These are phyloP conservation scores for Chalaropsis thielavioides DNA, from an alignment of 2,329 filamentous ascomycete genomes.

Conservation along the genomic window DNA sequence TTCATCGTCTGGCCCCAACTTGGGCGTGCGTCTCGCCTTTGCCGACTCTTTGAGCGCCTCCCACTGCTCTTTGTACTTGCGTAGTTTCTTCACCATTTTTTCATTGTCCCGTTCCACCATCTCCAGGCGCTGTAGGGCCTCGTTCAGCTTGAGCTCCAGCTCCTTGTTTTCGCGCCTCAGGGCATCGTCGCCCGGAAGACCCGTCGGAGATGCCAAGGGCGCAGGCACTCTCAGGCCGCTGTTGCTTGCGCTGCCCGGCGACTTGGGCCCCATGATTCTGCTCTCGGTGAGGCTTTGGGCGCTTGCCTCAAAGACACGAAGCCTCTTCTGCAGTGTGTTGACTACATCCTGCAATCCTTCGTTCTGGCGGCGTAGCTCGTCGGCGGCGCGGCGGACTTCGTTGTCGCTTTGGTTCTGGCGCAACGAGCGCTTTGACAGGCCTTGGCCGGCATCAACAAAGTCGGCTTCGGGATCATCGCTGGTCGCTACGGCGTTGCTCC, in stretches of 20 bases:
- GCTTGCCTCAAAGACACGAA: slow-evolving; percentile 88
- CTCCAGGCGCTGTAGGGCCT: slow-evolving; percentile 45
- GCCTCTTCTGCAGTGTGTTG: slow-evolving; percentile 69
- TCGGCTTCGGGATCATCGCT: slow-evolving; percentile 60
- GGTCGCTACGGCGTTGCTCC: slow-evolving; percentile 28
- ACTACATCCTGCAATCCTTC: slow-evolving; percentile 69
- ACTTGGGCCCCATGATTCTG: slow-evolving; percentile 45
- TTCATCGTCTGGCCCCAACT: slow-evolving; percentile 6
- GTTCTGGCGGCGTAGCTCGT: slow-evolving; percentile 84
- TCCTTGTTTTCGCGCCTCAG: slow-evolving; percentile 42
- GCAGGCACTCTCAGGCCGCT: slow-evolving; percentile 17
- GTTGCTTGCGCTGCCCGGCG: slow-evolving; percentile 28
- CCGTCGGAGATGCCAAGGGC: background rate
- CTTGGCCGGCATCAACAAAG: slow-evolving; percentile 74
- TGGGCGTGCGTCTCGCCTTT: slow-evolving; percentile 34
- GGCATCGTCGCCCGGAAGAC: slow-evolving; percentile 23
- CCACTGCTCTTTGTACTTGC: slow-evolving; percentile 47
- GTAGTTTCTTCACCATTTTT: slow-evolving; percentile 40
- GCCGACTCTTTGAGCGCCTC: slow-evolving; percentile 46
- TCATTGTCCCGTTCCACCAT: slow-evolving; percentile 48
- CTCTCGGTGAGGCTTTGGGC: slow-evolving; percentile 84
- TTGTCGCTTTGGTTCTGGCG: slow-evolving; percentile 30
- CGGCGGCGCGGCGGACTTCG: slow-evolving; percentile 47
- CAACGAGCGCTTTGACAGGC: slow-evolving; percentile 25
- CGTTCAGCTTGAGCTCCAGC: slow-evolving; percentile 50